Conservation (phyloP, 108 stramenopile species). For the Mediolabrus comicus region DNA sequence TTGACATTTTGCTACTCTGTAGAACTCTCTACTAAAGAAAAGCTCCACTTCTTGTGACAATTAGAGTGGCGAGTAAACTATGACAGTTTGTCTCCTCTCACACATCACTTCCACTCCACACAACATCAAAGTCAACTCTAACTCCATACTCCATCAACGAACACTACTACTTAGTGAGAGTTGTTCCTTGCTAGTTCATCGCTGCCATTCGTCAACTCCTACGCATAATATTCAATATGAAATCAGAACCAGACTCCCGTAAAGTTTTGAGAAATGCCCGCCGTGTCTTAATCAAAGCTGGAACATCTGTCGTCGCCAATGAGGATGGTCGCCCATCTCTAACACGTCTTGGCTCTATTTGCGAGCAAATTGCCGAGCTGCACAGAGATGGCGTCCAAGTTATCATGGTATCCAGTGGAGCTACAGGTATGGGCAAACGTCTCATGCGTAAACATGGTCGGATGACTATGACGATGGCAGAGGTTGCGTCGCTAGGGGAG, state of each 20-base stretch:
- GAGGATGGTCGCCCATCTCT: conserved; percentile 87
- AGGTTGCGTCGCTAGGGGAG: conserved; percentile 27
- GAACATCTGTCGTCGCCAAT: conserved; percentile 89
- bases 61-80: no score
- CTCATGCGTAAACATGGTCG: conserved; percentile 68
- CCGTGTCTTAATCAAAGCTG: conserved; percentile 85
- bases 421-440: conserved; percentile 88
- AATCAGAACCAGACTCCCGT: conserved; percentile 46
- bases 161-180: no score
- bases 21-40: no score
- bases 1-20: no score
- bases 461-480: conserved; percentile 65
- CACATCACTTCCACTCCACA: no score
- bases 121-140: no score
- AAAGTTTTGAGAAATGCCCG: conserved; percentile 65
- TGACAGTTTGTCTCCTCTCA: no score
- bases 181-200: background rate
- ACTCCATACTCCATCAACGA: background rate
- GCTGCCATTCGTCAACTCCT: background rate
- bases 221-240: no score
- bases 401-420: conserved; percentile 80
- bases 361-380: conserved; percentile 88
- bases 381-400: conserved; percentile 68
- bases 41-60: no score
- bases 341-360: conserved; percentile 85